Base-by-base conservation (phyloP, 805 yeast species). In the Jamesozyma jinghongensis region DNA sequence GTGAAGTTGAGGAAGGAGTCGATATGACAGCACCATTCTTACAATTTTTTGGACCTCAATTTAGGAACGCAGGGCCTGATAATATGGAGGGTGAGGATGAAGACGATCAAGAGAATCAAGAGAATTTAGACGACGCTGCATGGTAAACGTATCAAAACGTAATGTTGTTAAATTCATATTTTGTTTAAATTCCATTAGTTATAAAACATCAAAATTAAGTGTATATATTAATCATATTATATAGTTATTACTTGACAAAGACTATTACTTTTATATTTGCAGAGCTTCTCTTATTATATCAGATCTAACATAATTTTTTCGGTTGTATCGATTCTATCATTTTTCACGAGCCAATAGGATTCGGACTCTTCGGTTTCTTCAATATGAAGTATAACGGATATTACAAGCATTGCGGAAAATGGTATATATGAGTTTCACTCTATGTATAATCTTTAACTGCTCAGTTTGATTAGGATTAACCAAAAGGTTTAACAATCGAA, bases 41-140 rank as follows among this genome's bases (percentile, higher is more conserved):
- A 17, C 54, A 51, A 30, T 44, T 54, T 11, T 43, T 52, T 27
- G 53, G 52, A 12, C 57, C 53, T 2, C 51, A 47, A 40, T 49
- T 53, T 25, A 43, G 48, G 14, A 22, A 22, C 10, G 51, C 44
- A 17, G 38, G 38, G 32, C 18, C 18, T 7, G 41, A 29, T 12
- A 38, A 38, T n/a, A 37, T 22, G 17, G 39, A 33, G 17, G 39
- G 32, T 12, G 49, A 42, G 8, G 38, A 31, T 20, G 44, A 42
- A 6, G 47, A 41, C 10, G 51, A 43, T 6, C 34, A 45, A 19
- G 47, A 40, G 13, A 38, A 43, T 17, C 40, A 39, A 11, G 38
- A 33, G 8, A 33, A 37, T 32, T 19, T 34, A 39, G 10, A 33
- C 12, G 34, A 36, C 19, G 34, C 18, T 19, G 30, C 32, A 4